These are phyloP conservation scores for Viridothelium virens DNA, from an alignment of 495 filamentous ascomycete genomes.

Conservation along the genomic window DNA sequence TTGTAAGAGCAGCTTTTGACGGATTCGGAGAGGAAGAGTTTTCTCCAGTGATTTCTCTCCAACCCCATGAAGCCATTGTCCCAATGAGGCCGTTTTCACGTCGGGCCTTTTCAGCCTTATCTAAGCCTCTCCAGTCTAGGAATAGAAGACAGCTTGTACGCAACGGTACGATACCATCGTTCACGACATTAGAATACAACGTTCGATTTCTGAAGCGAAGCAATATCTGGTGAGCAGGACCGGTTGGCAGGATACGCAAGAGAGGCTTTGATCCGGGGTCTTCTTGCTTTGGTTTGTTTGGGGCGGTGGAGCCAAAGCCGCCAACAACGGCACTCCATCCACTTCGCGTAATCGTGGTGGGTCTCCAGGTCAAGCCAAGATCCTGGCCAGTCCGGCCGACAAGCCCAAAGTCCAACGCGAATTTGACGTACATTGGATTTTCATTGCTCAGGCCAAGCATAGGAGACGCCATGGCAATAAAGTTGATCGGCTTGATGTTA, in stretches of 20 bases:
- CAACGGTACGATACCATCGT: constrained; percentile 93
- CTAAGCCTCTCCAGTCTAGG: constrained; percentile 90
- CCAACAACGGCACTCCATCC: constrained; percentile 84
- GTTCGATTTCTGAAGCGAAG: constrained; percentile 85
- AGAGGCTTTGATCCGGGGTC: constrained; percentile 82
- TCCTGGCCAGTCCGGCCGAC: constrained; percentile 94
- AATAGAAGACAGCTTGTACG: constrained; percentile 95
- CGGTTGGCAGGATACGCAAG: constrained; percentile 81
- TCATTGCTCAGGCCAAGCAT: constrained; percentile 94
- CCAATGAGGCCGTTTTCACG: constrained; percentile 86
- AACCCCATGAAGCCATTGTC: constrained; percentile 86
- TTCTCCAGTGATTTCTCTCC: constrained; percentile 84
- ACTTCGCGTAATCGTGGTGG: constrained; percentile 71
- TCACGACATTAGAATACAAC: constrained; percentile 94
- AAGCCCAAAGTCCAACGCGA: constrained; percentile 90
- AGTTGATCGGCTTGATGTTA: constrained; percentile 80
- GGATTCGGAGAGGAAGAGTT: constrained; percentile 50
- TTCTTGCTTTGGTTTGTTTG: constrained; percentile 51
- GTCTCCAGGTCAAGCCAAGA: constrained; percentile 85
- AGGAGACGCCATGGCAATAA: constrained; percentile 83
- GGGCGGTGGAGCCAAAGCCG: constrained; percentile 58
- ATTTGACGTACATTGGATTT: constrained; percentile 93
- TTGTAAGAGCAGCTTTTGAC: constrained; percentile 27
- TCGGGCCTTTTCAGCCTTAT: constrained; percentile 86
- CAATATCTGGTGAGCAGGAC: constrained; percentile 81